These are phyloP conservation scores for Neurospora sp. DNA, from an alignment of 495 filamentous ascomycete genomes.

Conservation along the genomic window DNA sequence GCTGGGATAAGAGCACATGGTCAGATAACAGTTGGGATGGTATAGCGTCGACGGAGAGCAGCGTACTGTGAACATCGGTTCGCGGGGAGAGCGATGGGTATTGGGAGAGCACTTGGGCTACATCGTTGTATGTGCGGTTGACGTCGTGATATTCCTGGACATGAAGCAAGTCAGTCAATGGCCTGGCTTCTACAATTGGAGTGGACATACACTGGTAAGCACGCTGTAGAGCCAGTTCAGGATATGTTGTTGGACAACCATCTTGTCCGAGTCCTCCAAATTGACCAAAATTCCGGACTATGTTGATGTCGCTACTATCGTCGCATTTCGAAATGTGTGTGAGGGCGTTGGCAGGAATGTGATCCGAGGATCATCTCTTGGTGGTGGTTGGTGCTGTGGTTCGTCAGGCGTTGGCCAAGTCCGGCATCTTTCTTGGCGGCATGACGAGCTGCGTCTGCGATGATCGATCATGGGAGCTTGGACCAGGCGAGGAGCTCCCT, in stretches of 20 bases:
- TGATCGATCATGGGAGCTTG: not conserved
- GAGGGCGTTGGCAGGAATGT: not conserved
- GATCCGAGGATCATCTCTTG: not conserved
- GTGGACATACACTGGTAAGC: conserved; percentile 54
- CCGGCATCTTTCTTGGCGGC: not conserved
- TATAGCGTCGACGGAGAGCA: not conserved
- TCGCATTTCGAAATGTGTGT: not conserved
- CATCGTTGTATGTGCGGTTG: conserved; percentile 84
- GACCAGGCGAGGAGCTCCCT: not conserved
- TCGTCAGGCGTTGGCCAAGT: not conserved
- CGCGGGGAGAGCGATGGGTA: conserved; percentile 80
- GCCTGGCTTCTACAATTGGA: not conserved
- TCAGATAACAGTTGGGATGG: not conserved
- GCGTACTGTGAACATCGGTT: conserved; percentile 91
- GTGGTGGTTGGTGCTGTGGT: not conserved
- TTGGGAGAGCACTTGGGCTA: conserved; percentile 69
- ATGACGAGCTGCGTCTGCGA: not conserved
- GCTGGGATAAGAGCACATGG: conserved; percentile 39
- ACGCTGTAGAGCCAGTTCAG: conserved; percentile 94
- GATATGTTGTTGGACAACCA: conserved; percentile 75
- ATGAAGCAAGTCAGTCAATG: conserved; percentile 6
- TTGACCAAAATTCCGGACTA: not conserved
- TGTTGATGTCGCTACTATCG: not conserved
- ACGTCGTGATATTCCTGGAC: conserved; percentile 83
- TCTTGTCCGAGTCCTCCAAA: conserved; percentile 33